Evolutionary conservation across 306 rosid genomes (phyloP).

Genomic region (Quercus suber): DNA sequence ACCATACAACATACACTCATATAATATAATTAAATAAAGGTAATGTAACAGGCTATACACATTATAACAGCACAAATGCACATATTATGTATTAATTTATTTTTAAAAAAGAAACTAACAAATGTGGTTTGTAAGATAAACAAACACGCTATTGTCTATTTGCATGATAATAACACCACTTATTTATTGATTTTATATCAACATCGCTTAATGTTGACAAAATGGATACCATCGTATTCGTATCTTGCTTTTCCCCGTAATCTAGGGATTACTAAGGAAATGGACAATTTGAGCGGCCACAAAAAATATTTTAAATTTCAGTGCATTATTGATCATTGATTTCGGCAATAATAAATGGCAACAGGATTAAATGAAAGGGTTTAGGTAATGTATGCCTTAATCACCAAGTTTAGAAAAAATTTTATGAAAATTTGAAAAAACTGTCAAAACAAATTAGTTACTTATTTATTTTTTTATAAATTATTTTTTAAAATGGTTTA

Average conservation of each 20-base stretch:
- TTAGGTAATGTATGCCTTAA: no score
- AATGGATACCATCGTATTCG: constrained; percentile 17
- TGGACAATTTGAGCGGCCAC: neutral
- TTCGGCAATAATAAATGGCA: constrained; percentile 7
- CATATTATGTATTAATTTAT: neutral
- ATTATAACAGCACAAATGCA: neutral
- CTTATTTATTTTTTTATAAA: no score
- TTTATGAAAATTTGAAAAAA: no score
- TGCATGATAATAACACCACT: neutral
- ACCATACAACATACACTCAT: no score
- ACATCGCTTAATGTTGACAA: neutral
- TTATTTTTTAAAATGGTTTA: no score
- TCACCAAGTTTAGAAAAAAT: no score
- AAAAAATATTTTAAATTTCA: neutral
- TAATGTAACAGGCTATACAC: neutral
- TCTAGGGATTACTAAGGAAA: constrained; percentile 13
- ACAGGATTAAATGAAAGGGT: neutral
- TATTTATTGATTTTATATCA: neutral
- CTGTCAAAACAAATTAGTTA: no score
- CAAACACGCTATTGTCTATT: neutral
- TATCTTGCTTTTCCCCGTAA: constrained; percentile 34
- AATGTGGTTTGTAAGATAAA: neutral
- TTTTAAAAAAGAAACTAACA: no score
- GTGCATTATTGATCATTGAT: constrained; percentile 9
- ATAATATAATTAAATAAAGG: neutral